These are phyloP conservation scores for Cyanodermella asteris DNA, from an alignment of 2,329 filamentous ascomycete species.

Conservation along the genomic window DNA sequence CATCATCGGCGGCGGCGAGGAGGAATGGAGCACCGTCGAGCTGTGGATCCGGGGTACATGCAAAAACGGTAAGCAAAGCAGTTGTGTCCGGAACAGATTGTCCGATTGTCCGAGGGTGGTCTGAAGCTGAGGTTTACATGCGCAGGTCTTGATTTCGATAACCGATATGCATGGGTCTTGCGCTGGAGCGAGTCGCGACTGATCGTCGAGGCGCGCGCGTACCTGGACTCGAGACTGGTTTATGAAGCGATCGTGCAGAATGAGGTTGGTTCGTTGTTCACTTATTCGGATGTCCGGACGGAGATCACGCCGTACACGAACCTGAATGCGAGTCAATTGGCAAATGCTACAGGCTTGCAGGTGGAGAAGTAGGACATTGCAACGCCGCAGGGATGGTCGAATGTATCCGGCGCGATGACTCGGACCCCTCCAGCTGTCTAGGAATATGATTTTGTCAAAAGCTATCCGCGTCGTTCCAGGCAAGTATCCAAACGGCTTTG, in stretches of 20 bases:
- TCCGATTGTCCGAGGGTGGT: not conserved
- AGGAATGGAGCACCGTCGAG: conserved; percentile 4
- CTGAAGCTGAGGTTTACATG: conserved; percentile 1
- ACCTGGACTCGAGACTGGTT: conserved; percentile 3
- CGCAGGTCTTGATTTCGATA: conserved; percentile 3
- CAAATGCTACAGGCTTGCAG: too few species aligned
- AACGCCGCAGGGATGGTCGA: too few species aligned
- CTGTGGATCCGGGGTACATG: conserved; percentile 2
- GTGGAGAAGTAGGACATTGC: too few species aligned
- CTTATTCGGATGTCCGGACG: too few species aligned
- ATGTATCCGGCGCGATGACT: too few species aligned
- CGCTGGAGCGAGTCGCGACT: conserved; percentile 3
- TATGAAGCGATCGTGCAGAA: conserved; percentile 3
- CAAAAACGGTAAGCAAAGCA: conserved; percentile 4
- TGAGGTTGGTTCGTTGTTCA: too few species aligned
- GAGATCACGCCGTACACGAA: too few species aligned
- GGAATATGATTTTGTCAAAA: too few species aligned
- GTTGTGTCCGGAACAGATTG: not conserved
- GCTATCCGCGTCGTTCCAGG: too few species aligned
- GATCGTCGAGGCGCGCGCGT: conserved; percentile 4
- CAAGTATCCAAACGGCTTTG: too few species aligned
- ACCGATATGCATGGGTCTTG: conserved; percentile 2
- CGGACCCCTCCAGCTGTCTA: too few species aligned
- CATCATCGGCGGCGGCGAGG: conserved; percentile 4
- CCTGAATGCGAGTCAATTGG: too few species aligned